Conservation (phyloP, 2,329 filamentous ascomycete genomes). For the Chaetothyriales sp. region DNA sequence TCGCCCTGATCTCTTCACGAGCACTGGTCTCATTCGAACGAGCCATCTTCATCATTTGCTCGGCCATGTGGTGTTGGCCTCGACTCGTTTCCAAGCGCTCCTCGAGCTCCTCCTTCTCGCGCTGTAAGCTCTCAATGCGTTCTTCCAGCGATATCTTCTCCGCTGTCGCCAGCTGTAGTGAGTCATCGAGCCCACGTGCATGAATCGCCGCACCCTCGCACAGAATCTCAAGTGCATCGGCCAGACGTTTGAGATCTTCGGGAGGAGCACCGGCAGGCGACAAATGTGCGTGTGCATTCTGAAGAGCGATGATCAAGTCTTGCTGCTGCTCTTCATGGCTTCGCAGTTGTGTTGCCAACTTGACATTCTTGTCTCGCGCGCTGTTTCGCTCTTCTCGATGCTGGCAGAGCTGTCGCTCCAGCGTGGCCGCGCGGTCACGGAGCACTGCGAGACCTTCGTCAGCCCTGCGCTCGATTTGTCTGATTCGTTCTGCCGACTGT, state of each 20-base stretch:
- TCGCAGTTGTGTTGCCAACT: slow-evolving; percentile 37
- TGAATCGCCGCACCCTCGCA: slow-evolving; percentile 46
- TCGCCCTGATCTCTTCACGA: slow-evolving; percentile 43
- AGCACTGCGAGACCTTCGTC: slow-evolving; percentile 32
- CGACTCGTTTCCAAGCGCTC: neutral
- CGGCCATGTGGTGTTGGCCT: slow-evolving; percentile 34
- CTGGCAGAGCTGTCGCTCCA: slow-evolving; percentile 43
- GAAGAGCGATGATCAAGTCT: slow-evolving; percentile 39
- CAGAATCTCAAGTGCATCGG: slow-evolving; percentile 44
- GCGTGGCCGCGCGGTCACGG: slow-evolving; percentile 43
- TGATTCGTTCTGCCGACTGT: slow-evolving; percentile 31
- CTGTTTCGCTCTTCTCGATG: slow-evolving; percentile 36
- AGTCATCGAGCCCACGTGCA: slow-evolving; percentile 44
- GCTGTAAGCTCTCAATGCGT: slow-evolving; percentile 40
- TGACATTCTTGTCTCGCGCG: slow-evolving; percentile 28
- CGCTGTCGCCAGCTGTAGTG: slow-evolving; percentile 43
- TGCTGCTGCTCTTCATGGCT: slow-evolving; percentile 38
- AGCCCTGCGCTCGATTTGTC: slow-evolving; percentile 49
- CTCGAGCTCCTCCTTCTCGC: slow-evolving; percentile 40
- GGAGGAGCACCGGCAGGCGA: slow-evolving; percentile 40
- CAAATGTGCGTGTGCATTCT: slow-evolving; percentile 45
- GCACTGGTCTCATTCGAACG: slow-evolving; percentile 33
- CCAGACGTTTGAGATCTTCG: slow-evolving; percentile 41
- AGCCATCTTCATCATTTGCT: slow-evolving; percentile 39
- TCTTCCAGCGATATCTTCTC: slow-evolving; percentile 48